A percentile compares a stretch with the other conserved stretches of the same genome.
These are phyloP conservation scores for Candida morakotiae DNA, from an alignment of 805 yeast species.

Conservation along the genomic window DNA sequence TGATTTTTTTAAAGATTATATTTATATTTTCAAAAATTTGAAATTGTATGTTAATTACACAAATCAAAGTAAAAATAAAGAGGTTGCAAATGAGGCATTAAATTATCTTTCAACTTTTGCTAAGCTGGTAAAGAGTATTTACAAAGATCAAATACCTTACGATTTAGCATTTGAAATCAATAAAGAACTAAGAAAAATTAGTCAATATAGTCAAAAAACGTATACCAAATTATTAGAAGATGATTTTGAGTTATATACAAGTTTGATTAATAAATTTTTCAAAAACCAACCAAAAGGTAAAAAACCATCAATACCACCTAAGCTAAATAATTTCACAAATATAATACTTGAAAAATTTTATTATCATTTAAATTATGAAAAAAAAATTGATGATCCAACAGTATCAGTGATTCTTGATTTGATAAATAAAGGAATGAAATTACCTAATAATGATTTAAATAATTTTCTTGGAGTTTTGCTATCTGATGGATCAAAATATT, in stretches of 20 bases:
- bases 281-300: background rate
- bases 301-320: conserved; percentile 2
- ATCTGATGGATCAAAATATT: background rate
- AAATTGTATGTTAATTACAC: conserved; percentile 3
- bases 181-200: conserved; percentile 22
- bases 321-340: background rate
- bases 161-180: conserved; percentile 22
- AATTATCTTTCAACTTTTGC: conserved; percentile 1
- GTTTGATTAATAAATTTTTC: conserved; percentile 14
- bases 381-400: background rate
- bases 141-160: conserved; percentile 1
- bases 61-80: background rate
- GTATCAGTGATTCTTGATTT: background rate
- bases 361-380: conserved; percentile 3
- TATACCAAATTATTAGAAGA: conserved; percentile 20
- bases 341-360: conserved; percentile 3
- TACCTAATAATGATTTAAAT: conserved; percentile 2
- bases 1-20: conserved; percentile 2
- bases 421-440: background rate
- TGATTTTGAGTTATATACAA: conserved; percentile 17
- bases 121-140: background rate
- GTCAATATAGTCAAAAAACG: conserved; percentile 1
- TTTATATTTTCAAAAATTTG: conserved; percentile 1
- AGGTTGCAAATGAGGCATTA: conserved; percentile 1
- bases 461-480: background rate